A percentile compares a stretch with the other conserved stretches of the same genome.
Evolutionary conservation across 495 filamentous ascomycete genomes (phyloP).

Genomic region (Neurospora sp.): DNA sequence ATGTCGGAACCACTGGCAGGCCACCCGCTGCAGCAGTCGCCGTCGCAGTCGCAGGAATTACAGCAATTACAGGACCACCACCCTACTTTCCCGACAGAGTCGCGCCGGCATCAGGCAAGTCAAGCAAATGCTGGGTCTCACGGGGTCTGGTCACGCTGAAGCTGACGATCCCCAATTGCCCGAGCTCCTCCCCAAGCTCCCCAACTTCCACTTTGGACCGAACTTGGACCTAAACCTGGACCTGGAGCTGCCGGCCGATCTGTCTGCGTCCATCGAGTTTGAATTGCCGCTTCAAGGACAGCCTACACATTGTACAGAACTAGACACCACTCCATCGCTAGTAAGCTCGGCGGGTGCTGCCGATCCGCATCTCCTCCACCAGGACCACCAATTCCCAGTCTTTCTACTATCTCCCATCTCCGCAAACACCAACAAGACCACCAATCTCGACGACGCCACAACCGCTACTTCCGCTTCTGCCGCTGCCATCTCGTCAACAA

Average conservation of each 20-base stretch:
- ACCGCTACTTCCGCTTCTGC: slow-evolving; percentile 1
- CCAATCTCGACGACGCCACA: slow-evolving; percentile 1
- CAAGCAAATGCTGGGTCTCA: background rate
- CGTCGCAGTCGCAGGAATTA: background rate
- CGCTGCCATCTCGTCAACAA: slow-evolving; percentile 1
- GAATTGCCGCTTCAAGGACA: background rate
- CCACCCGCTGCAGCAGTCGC: background rate
- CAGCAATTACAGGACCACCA: background rate
- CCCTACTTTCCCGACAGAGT: background rate
- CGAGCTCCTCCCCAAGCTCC: background rate
- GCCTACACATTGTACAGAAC: background rate
- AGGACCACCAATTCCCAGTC: slow-evolving; percentile 1
- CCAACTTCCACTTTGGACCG: background rate
- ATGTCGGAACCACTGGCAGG: background rate
- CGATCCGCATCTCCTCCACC: background rate
- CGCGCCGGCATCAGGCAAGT: background rate
- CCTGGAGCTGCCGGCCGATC: background rate
- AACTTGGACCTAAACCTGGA: background rate
- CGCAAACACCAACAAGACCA: background rate
- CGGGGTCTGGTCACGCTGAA: background rate
- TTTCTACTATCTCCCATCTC: background rate
- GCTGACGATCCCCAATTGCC: background rate
- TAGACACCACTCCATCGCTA: background rate
- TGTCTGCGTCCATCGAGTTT: background rate
- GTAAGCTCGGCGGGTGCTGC: background rate